Evolutionary conservation across 495 filamentous ascomycete species (phyloP), one percentile per base, ranked within the genome.

Genomic region (Aspergillus sclerotioniger): DNA sequence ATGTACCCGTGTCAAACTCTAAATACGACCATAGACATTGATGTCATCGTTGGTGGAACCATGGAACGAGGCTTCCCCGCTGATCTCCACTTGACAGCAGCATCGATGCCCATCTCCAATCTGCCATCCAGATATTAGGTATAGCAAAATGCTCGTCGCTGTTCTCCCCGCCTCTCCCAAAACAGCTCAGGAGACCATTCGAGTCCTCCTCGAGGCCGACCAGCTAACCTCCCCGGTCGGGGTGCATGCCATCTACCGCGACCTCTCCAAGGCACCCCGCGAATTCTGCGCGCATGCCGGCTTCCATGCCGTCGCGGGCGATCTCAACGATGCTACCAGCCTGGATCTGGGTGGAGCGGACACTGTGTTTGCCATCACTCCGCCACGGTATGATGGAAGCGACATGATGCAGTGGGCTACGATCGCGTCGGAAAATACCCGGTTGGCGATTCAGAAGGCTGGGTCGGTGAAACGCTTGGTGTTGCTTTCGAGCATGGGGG

Each of bases 401-500:
- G 33, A 53, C n/a, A 25, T 54, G 5, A 12, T 48, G 6, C 8
- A 49, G n/a, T 49, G 43, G 20, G 57, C 57, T 20, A 41, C 20
- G 6, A 12, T 20, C 1, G 37, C 28, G 0, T 54, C 57, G 8
- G 52, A 54, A 20, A 59, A 59, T 17, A 44, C 20, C 19, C 44
- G 31, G 12, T 6, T 41, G 0, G 57, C 57, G 2, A 37, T 43
- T 10, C 29, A 41, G 41, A 35, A 20, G 6, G 37, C 41, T 2
- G 51, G 51, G 0, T 32, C 35, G 8, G 57, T 59, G 16, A 50
- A 33, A 19, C 32, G 51, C 12, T 7, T 59, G 16, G 57, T 59
- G 45, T 43, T 50, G 33, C 16, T 59, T 17, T 54, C 51, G 7
- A 59, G 57, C 44, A 50, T 54, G 32, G 57, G 57, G 33, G 57